phyloP scores from a whole-genome alignment of 306 rosid species.

The Acacia acuminata region DNA sequence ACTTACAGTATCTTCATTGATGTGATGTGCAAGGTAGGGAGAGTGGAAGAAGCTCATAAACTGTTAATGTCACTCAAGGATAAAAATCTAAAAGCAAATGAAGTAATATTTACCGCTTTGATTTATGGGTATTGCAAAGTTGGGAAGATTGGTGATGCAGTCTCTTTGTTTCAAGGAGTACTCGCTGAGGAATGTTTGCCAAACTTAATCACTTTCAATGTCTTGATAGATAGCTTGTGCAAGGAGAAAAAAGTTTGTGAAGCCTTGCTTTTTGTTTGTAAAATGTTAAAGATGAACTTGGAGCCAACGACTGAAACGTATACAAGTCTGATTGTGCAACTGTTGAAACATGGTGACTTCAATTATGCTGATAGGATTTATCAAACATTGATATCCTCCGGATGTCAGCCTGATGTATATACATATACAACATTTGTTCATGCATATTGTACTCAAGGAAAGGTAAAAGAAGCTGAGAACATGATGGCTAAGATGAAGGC shows the following conservation, averaged over 20 bases:
- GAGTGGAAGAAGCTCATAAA: constrained; percentile 57
- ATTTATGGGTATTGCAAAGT: constrained; percentile 67
- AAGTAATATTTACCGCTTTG: constrained; percentile 64
- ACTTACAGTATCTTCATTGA: constrained; percentile 56
- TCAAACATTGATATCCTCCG: constrained; percentile 46
- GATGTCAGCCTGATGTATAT: constrained; percentile 57
- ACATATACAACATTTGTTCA: constrained; percentile 59
- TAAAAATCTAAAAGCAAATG: constrained; percentile 54
- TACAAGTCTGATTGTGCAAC: constrained; percentile 51
- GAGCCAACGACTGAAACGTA: constrained; percentile 56
- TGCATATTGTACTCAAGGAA: constrained; percentile 60
- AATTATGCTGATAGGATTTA: constrained; percentile 40
- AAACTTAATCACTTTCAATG: constrained; percentile 58
- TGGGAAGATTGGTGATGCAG: constrained; percentile 57
- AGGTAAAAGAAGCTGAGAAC: constrained; percentile 61
- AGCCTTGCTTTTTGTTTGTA: constrained; percentile 53
- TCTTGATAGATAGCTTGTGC: constrained; percentile 61
- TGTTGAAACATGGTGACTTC: constrained; percentile 64
- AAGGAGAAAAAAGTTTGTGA: constrained; percentile 46
- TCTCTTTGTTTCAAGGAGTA: constrained; percentile 57
- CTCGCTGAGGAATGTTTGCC: constrained; percentile 56
- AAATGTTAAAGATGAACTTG: constrained; percentile 53
- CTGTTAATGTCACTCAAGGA: constrained; percentile 50
- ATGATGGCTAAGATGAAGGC: constrained; percentile 53
- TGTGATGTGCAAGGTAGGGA: constrained; percentile 59